phyloP scores from a whole-genome alignment of 805 yeast species.

The Zygoascus flipseniorum region DNA sequence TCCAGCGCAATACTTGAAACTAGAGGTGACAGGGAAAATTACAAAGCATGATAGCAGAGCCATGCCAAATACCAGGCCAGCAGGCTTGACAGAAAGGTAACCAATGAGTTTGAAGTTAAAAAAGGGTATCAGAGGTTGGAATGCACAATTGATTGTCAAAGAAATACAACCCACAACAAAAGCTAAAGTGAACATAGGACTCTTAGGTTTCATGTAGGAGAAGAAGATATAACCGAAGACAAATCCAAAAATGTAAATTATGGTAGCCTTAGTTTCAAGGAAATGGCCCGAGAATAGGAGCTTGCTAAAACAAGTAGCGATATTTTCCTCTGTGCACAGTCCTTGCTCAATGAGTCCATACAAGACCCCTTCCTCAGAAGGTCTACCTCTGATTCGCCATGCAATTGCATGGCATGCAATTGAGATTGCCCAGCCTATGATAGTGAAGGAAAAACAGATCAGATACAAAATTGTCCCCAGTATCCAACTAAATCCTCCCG shows the following conservation, averaged over 20 bases:
- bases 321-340: conserved; percentile 13
- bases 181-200: conserved; percentile 16
- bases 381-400: conserved; percentile 18
- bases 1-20: conserved; percentile 14
- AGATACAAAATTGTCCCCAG: conserved; percentile 13
- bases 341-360: conserved; percentile 15
- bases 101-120: conserved; percentile 13
- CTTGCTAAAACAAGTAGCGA: conserved; percentile 14
- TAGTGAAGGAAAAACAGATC: not conserved
- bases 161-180: conserved; percentile 20
- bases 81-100: conserved; percentile 17
- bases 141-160: conserved; percentile 14
- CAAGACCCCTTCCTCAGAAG: conserved; percentile 9
- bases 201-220: conserved; percentile 11
- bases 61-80: conserved; percentile 20
- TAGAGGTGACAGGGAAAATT: conserved; percentile 24
- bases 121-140: conserved; percentile 20
- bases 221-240: conserved; percentile 14
- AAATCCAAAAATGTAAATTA: conserved; percentile 19
- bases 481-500: conserved; percentile 21
- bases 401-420: conserved; percentile 21
- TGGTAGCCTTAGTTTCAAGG: conserved; percentile 15
- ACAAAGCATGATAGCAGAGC: conserved; percentile 16
- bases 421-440: conserved; percentile 10
- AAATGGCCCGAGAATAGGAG: conserved; percentile 19